A percentile compares a stretch with the other conserved stretches of the same genome.
Evolutionary conservation across 768 basidiomycete genomes (phyloP).

Genomic region (Macrolepiota albuminosa): DNA sequence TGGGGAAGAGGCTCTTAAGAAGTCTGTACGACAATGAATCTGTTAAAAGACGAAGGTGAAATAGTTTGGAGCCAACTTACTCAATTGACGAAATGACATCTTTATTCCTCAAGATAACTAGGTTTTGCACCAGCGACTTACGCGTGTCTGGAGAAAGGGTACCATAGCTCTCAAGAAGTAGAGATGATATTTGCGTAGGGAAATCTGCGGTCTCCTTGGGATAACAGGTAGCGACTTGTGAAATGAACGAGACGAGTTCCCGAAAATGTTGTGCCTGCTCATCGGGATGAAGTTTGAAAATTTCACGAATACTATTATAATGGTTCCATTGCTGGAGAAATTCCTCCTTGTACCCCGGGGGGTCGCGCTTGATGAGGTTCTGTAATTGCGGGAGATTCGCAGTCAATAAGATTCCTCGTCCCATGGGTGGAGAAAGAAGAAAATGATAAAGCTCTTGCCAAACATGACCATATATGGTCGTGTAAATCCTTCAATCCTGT

Average conservation of each 20-base stretch:
- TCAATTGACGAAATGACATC: conserved; percentile 89
- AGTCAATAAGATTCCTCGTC: conserved; percentile 73
- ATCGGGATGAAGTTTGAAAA: conserved; percentile 77
- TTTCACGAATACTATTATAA: conserved; percentile 81
- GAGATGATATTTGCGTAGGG: conserved; percentile 69
- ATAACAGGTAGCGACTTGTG: conserved; percentile 86
- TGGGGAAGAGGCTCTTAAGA: conserved; percentile 86
- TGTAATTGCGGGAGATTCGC: conserved; percentile 93
- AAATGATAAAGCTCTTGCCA: conserved; percentile 12
- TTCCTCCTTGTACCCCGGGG: conserved; percentile 86
- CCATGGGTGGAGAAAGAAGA: conserved; percentile 29
- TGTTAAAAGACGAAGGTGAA: background rate
- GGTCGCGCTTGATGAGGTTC: conserved; percentile 95
- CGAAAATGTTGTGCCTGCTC: conserved; percentile 83
- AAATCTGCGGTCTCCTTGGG: conserved; percentile 87
- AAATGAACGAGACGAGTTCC: conserved; percentile 85
- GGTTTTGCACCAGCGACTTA: conserved; percentile 80
- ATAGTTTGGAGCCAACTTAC: conserved; percentile 41
- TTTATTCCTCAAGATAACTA: conserved; percentile 92
- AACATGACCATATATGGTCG: conserved; percentile 7
- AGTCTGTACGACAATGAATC: conserved; percentile 47
- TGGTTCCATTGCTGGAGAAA: conserved; percentile 97
- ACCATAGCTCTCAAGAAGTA: conserved; percentile 78
- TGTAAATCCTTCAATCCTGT: too few relatives aligned
- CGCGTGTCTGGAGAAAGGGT: conserved; percentile 76